Conservation (phyloP, 176 grass and related monocot genomes). For the Urochloa ruziziensis region DNA sequence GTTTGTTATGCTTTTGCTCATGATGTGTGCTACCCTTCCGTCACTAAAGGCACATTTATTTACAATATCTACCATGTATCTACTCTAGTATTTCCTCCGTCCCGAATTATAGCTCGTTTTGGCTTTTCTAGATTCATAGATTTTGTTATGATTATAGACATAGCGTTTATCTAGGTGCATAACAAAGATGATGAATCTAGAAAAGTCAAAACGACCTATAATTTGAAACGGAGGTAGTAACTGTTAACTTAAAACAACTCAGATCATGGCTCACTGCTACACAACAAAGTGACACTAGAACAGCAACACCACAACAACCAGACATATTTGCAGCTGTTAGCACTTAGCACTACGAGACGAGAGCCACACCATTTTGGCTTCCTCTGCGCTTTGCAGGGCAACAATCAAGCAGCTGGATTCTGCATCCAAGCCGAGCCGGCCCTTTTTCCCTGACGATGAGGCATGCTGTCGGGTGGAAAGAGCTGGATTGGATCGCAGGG, state of each 20-base stretch:
- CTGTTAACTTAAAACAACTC: no score
- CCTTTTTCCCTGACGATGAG: background rate
- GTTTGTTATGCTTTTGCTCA: background rate
- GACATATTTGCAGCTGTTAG: background rate
- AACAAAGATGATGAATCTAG: no score
- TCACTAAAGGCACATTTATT: background rate
- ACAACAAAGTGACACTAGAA: background rate
- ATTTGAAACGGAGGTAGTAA: no score
- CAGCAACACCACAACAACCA: background rate
- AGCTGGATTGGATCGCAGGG: background rate
- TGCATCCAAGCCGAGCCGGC: background rate
- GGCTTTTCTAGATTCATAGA: no score
- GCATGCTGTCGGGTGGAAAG: conserved; percentile 24
- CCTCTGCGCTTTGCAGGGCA: background rate
- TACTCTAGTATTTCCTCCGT: no score
- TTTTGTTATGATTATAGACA: no score
- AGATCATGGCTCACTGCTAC: background rate
- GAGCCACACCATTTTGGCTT: background rate
- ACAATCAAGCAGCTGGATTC: background rate
- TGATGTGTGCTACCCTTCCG: background rate
- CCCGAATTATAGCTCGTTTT: no score
- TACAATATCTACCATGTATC: background rate
- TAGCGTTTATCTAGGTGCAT: no score
- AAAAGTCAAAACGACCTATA: no score
- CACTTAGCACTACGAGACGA: background rate